A percentile compares a stretch with the other conserved stretches of the same genome.
Conservation (phyloP, 1,139 yeast species). For the Spathaspora jeffriesii region DNA sequence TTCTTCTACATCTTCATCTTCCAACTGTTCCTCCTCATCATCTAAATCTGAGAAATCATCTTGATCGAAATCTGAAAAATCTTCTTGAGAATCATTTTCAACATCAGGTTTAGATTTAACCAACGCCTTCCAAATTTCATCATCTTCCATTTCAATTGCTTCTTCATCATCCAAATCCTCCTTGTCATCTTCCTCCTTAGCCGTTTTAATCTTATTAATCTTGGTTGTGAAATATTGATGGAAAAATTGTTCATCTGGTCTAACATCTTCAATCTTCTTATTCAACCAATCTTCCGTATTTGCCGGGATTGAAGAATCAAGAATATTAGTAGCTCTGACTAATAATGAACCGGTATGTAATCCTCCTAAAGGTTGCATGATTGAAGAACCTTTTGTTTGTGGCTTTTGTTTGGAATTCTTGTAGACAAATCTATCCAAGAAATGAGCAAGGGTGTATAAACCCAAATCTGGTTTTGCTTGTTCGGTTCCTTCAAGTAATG, state of each 20-base stretch:
- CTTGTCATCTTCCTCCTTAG: conserved; percentile 21
- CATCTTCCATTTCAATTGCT: conserved; percentile 68
- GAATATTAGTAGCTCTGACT: conserved; percentile 63
- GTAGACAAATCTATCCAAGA: conserved; percentile 94
- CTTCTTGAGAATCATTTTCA: conserved; percentile 54
- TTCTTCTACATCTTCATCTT: conserved; percentile 12
- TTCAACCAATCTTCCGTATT: conserved; percentile 84
- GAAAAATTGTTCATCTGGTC: conserved; percentile 90
- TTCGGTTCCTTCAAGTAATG: conserved; percentile 47
- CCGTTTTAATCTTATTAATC: conserved; percentile 44
- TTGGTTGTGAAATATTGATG: conserved; percentile 80
- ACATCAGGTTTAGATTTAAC: conserved; percentile 84
- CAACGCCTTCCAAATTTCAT: conserved; percentile 86
- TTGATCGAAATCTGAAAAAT: conserved; percentile 48
- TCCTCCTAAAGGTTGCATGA: conserved; percentile 98
- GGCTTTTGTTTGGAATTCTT: conserved; percentile 85
- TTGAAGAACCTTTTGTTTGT: conserved; percentile 75
- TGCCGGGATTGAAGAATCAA: conserved; percentile 56
- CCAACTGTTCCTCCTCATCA: conserved; percentile 11
- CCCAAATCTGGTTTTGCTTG: conserved; percentile 82
- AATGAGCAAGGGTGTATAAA: conserved; percentile 82
- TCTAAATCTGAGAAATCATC: conserved; percentile 18
- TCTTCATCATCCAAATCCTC: conserved; percentile 27
- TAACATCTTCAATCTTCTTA: conserved; percentile 63
- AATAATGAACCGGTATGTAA: conserved; percentile 76